These are phyloP conservation scores for Marasmius fiardii DNA, from an alignment of 1,284 basidiomycete species.

Conservation along the genomic window DNA sequence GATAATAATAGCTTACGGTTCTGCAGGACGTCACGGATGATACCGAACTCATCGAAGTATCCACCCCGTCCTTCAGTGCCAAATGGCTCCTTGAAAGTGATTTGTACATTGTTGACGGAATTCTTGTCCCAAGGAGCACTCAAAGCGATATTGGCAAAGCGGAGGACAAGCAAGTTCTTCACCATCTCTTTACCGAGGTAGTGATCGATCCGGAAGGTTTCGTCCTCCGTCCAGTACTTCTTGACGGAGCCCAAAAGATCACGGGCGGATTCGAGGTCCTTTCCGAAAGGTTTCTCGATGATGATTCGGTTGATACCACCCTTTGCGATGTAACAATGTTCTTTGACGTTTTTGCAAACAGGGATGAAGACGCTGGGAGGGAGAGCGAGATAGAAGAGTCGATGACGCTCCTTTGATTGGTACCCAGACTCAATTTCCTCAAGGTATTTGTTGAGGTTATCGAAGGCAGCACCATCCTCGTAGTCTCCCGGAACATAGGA, in stretches of 20 bases:
- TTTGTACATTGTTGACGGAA: conserved; percentile 92
- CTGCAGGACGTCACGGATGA: conserved; percentile 94
- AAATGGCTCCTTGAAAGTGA: conserved; percentile 98
- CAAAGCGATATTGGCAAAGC: conserved; percentile 91
- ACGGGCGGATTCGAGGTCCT: conserved; percentile 85
- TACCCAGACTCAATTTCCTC: conserved; percentile 75
- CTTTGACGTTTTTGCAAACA: conserved; percentile 80
- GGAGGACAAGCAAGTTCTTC: conserved; percentile 92
- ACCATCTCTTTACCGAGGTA: conserved; percentile 99
- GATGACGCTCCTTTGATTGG: conserved; percentile 62
- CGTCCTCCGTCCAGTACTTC: conserved; percentile 88
- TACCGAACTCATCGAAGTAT: conserved; percentile 98
- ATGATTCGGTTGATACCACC: conserved; percentile 86
- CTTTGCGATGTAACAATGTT: conserved; percentile 70
- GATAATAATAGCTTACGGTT: conserved; percentile 72
- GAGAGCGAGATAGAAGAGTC: conserved; percentile 92
- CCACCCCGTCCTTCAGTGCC: conserved; percentile 96
- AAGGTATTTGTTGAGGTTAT: conserved; percentile 73
- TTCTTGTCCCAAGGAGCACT: conserved; percentile 91
- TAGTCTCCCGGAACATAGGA: conserved; percentile 87
- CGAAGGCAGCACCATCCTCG: conserved; percentile 79
- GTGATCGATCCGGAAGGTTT: conserved; percentile 97
- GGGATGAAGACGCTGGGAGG: conserved; percentile 92
- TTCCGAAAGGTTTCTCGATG: conserved; percentile 96
- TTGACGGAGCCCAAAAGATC: conserved; percentile 79